phyloP scores from a whole-genome alignment of 495 filamentous ascomycete species.

The Cenococcum geophilum region DNA sequence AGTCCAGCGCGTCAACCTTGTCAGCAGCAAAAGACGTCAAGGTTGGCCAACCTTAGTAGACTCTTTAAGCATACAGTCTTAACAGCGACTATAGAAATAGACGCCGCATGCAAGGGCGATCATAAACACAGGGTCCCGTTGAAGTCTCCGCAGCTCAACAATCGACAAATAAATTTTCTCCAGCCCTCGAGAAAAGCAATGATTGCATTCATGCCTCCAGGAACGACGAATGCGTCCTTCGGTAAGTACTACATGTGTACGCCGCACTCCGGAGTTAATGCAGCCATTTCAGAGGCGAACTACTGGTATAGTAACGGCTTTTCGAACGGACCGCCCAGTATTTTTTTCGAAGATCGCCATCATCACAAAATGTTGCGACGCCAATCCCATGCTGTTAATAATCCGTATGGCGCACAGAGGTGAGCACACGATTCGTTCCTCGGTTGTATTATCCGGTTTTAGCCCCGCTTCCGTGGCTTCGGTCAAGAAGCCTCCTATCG shows the following conservation, averaged over 20 bases:
- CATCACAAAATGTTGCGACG: slow-evolving; percentile 8
- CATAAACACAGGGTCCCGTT: slow-evolving; percentile 3
- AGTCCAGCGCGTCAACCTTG: slow-evolving; percentile 15
- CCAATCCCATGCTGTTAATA: slow-evolving; percentile 13
- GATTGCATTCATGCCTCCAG: slow-evolving; percentile 27
- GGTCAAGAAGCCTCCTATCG: background rate
- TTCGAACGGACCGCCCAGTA: slow-evolving; percentile 7
- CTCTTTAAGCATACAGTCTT: slow-evolving; percentile 2
- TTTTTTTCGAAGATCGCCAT: background rate
- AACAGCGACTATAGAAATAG: slow-evolving; percentile 16
- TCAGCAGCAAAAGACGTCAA: slow-evolving; percentile 4
- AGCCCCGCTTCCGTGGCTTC: background rate
- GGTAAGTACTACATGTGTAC: slow-evolving; percentile 8
- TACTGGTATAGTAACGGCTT: slow-evolving; percentile 22
- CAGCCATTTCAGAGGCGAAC: slow-evolving; percentile 8
- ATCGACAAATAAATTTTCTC: slow-evolving; percentile 2
- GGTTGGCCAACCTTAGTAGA: slow-evolving; percentile 7
- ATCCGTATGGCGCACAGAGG: slow-evolving; percentile 5
- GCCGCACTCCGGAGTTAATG: background rate
- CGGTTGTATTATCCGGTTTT: background rate
- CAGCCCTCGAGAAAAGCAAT: slow-evolving; percentile 14
- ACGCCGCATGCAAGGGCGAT: slow-evolving; percentile 11
- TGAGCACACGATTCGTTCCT: slow-evolving; percentile 11
- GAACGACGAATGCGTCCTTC: slow-evolving; percentile 15
- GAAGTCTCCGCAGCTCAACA: background rate